phyloP scores from a whole-genome alignment of 2,329 filamentous ascomycete genomes.

The Aspergillus uvarum region DNA sequence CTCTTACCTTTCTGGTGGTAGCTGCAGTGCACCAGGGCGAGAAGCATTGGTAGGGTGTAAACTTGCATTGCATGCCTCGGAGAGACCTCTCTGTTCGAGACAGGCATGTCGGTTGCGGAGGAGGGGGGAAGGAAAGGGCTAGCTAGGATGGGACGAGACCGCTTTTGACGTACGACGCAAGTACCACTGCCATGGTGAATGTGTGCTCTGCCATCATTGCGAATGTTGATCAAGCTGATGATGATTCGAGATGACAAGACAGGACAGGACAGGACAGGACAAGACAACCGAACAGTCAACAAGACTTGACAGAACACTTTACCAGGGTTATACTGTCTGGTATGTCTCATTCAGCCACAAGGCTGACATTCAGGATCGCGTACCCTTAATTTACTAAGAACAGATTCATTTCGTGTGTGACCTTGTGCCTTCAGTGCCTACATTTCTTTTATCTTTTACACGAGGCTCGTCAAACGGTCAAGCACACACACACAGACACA shows the following conservation, averaged over 20 bases:
- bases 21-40: neutral
- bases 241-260: neutral
- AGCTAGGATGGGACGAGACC: neutral
- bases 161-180: neutral
- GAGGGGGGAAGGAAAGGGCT: neutral
- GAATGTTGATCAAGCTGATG: neutral
- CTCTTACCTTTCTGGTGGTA: neutral
- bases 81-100: constrained; percentile 2
- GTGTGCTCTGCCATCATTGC: neutral
- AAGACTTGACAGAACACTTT: neutral
- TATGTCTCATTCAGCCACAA: constrained; percentile 2
- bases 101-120: neutral
- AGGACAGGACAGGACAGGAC: neutral
- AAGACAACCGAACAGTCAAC: constrained; percentile 5
- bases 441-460: neutral
- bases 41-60: neutral
- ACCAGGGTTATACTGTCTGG: neutral
- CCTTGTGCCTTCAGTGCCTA: neutral
- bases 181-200: neutral
- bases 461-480: constrained; percentile 6
- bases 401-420: neutral
- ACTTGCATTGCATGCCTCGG: constrained; percentile 2
- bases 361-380: constrained; percentile 4
- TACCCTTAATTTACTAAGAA: neutral
- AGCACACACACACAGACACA: neutral